Evolutionary conservation across 768 basidiomycete species (phyloP).

Genomic region (Scleroderma citrinum): DNA sequence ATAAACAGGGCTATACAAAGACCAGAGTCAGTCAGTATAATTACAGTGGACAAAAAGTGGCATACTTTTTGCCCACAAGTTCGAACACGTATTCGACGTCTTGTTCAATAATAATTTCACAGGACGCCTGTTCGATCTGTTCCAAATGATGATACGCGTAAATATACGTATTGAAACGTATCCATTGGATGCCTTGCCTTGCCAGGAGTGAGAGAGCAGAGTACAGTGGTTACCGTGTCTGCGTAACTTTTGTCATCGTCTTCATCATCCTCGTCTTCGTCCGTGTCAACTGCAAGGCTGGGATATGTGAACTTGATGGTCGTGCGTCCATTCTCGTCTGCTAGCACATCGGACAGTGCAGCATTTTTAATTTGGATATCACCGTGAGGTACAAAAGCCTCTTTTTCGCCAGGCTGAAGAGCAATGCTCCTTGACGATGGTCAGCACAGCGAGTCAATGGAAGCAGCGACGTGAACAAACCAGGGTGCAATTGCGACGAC

Average conservation of each 20-base stretch:
- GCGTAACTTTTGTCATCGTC: conserved; percentile 39
- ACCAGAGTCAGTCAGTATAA: conserved; percentile 8
- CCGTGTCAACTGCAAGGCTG: conserved; percentile 25
- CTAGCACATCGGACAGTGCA: conserved; percentile 69
- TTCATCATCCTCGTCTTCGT: conserved; percentile 41
- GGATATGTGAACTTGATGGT: conserved; percentile 62
- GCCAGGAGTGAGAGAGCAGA: conserved; percentile 78
- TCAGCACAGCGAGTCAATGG: conserved; percentile 6
- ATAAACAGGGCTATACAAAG: conserved; percentile 52
- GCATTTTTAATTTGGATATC: conserved; percentile 81
- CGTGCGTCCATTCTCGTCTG: conserved; percentile 53
- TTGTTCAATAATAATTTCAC: conserved; percentile 66
- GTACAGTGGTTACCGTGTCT: conserved; percentile 39
- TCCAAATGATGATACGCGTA: conserved; percentile 3
- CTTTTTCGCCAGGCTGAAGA: conserved; percentile 51
- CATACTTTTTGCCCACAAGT: conserved; percentile 77
- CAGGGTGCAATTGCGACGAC: conserved; percentile 60
- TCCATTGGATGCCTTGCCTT: conserved; percentile 45
- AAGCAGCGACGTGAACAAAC: conserved; percentile 32
- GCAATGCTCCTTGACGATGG: conserved; percentile 48
- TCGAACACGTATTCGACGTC: conserved; percentile 64
- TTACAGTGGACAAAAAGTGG: background rate
- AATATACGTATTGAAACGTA: background rate
- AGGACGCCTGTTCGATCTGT: conserved; percentile 71
- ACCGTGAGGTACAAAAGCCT: conserved; percentile 52